Evolutionary conservation across 2,329 filamentous ascomycete genomes (phyloP), one percentile per base, ranked within the genome.

Genomic region (Colletotrichum tabaci): DNA sequence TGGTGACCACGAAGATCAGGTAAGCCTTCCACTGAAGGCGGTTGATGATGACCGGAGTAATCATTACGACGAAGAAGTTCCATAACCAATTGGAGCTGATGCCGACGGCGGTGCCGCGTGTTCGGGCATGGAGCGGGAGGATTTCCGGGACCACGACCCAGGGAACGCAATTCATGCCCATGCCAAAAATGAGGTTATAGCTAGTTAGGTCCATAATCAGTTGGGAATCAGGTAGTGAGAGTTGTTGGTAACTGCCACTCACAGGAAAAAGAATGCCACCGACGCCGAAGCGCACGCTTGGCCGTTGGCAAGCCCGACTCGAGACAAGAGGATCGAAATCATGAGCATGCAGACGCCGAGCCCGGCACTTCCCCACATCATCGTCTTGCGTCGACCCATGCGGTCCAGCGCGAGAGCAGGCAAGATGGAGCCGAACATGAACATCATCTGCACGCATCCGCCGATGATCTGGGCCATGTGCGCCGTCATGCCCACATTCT

Each of bases 21-120:
- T 88, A 88, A 0, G 83, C 84, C 74, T 85, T 84, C 85, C 85
- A 89, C 35, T 81, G 74, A 1, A 89, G 77, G 6, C 81, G 82
- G 58, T 82, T 81, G 69, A 88, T 83, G 2, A 86, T 78, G 1
- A 84, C 82, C 0, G 87, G 86, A 0, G 86, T 88, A 21, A 89
- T 85, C 85, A 87, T 86, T 4, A 87, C 85, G 53, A 85, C 72
- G 18, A 76, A 70, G 46, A 82, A 82, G 67, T 81, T 81, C 76
- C 76, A 80, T 0, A 80, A 73, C 81, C 81, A 83, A 66, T 83
- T 83, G 0, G 79, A 78, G 13, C 76, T 77, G 47, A 79, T 79
- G 3, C 78, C 80, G 5, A 82, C 70, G 23, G 79, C 77, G 0
- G 80, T 77, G 1, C 80, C 81, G 21, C 79, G 77, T 0, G 79